phyloP scores from a whole-genome alignment of 371 early-diverging fungal genomes.

The Mucor indicus region DNA sequence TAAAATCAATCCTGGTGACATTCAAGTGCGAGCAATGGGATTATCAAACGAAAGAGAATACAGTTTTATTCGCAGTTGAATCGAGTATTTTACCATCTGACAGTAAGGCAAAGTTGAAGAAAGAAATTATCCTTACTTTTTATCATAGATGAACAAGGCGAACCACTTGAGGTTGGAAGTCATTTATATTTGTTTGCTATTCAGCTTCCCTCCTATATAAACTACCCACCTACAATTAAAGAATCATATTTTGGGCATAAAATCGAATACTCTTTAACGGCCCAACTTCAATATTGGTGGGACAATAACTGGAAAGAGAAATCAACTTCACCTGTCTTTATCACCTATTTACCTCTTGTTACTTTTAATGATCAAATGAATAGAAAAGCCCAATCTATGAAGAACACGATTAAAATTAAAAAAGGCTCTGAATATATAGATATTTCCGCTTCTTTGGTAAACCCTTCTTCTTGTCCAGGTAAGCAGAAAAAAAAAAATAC shows the following conservation, averaged over 20 bases:
- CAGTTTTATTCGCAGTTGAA: constrained; percentile 29
- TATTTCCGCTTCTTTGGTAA: constrained; percentile 27
- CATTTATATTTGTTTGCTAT: constrained; percentile 47
- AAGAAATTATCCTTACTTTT: background rate
- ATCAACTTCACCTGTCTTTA: constrained; percentile 11
- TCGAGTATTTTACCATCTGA: constrained; percentile 26
- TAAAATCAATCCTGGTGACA: constrained; percentile 28
- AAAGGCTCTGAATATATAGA: constrained; percentile 19
- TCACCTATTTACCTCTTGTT: constrained; percentile 42
- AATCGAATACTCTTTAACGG: constrained; percentile 40
- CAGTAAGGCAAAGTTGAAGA: background rate
- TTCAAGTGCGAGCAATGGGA: constrained; percentile 35
- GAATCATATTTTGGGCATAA: constrained; percentile 31
- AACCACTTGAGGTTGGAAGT: constrained; percentile 14
- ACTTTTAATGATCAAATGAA: constrained; percentile 6
- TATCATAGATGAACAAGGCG: background rate
- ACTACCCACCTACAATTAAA: constrained; percentile 41
- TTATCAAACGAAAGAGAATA: constrained; percentile 2
- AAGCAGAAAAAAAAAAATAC: constrained; percentile 6
- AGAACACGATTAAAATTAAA: constrained; percentile 5
- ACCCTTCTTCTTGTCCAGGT: constrained; percentile 45
- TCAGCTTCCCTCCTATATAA: constrained; percentile 30
- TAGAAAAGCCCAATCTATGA: background rate
- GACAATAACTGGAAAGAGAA: constrained; percentile 6
- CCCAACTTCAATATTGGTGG: constrained; percentile 17